A percentile compares a stretch with the other conserved stretches of the same genome.
Evolutionary conservation across 164 flowering plant genomes (phyloP).

Genomic region (Cinnamomum chago): DNA sequence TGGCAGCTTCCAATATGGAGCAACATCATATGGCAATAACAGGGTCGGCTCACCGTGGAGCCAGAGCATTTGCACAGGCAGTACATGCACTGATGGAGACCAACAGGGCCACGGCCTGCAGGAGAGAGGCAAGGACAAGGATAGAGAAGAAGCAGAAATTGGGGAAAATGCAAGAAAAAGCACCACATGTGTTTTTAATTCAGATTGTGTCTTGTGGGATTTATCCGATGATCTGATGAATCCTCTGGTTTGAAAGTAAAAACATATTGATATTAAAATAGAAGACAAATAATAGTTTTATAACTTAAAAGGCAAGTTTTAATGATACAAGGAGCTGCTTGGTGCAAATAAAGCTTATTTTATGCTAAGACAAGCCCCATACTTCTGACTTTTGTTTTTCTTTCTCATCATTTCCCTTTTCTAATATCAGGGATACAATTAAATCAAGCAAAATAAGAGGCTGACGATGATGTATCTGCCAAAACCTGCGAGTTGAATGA

Average conservation of each 20-base stretch:
- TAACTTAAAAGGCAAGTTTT: background rate
- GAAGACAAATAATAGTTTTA: no score
- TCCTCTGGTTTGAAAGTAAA: constrained; percentile 40
- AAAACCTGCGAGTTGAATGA: constrained; percentile 56
- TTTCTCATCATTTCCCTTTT: constrained; percentile 6
- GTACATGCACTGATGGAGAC: constrained; percentile 69
- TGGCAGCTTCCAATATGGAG: constrained; percentile 51
- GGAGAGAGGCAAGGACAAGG: constrained; percentile 44
- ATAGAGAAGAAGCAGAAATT: constrained; percentile 52
- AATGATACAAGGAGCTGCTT: background rate
- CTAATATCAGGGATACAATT: constrained; percentile 2
- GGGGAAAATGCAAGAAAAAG: constrained; percentile 35
- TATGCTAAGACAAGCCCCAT: background rate
- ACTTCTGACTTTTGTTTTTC: background rate
- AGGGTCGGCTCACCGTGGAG: constrained; percentile 74
- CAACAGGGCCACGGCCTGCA: constrained; percentile 34
- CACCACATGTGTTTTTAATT: constrained; percentile 41
- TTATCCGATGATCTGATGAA: constrained; percentile 75
- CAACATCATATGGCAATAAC: constrained; percentile 44
- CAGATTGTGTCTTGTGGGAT: constrained; percentile 83
- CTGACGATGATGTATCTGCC: constrained; percentile 90
- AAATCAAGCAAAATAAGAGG: constrained; percentile 89
- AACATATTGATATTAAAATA: no score
- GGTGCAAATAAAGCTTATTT: background rate
- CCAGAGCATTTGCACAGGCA: constrained; percentile 72